phyloP scores from a whole-genome alignment of 2,329 filamentous ascomycete genomes.

The Alternaria sp. region DNA sequence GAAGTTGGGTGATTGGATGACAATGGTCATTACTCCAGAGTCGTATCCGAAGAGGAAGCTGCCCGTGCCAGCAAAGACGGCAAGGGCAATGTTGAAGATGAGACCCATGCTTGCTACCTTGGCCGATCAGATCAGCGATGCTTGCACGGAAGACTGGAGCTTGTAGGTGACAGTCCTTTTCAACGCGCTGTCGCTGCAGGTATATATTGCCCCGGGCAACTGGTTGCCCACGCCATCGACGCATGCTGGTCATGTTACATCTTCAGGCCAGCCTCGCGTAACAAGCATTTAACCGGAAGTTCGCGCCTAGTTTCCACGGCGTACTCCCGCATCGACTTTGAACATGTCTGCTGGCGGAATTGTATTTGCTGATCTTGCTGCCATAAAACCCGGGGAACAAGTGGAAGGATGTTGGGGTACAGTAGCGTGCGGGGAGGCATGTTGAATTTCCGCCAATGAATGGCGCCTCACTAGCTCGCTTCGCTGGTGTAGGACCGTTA shows the following conservation, averaged over 20 bases:
- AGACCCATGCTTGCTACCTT: constrained; percentile 45
- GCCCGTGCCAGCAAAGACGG: constrained; percentile 53
- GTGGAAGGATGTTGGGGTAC: constrained; percentile 24
- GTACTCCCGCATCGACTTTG: not conserved
- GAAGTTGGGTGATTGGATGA: constrained; percentile 64
- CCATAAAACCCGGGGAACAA: constrained; percentile 20
- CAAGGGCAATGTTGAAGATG: constrained; percentile 52
- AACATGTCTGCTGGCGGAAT: constrained; percentile 3
- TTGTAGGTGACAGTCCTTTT: not conserved
- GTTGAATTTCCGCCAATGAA: constrained; percentile 33
- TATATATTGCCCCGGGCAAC: constrained; percentile 17
- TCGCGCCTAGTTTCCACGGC: constrained; percentile 33
- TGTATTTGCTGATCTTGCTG: constrained; percentile 17
- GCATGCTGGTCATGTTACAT: constrained; percentile 17
- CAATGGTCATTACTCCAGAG: constrained; percentile 54
- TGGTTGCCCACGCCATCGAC: constrained; percentile 9
- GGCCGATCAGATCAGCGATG: not conserved
- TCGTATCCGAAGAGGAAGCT: constrained; percentile 48
- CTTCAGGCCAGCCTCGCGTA: constrained; percentile 9
- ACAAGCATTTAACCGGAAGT: constrained; percentile 24
- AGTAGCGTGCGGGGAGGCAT: constrained; percentile 24
- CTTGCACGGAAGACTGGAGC: not conserved
- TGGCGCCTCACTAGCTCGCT: constrained; percentile 4
- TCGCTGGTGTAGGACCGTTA: not conserved
- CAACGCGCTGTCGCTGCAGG: not conserved